Conservation (phyloP, 2,329 filamentous ascomycete genomes). For the Rutstroemia sp. region DNA sequence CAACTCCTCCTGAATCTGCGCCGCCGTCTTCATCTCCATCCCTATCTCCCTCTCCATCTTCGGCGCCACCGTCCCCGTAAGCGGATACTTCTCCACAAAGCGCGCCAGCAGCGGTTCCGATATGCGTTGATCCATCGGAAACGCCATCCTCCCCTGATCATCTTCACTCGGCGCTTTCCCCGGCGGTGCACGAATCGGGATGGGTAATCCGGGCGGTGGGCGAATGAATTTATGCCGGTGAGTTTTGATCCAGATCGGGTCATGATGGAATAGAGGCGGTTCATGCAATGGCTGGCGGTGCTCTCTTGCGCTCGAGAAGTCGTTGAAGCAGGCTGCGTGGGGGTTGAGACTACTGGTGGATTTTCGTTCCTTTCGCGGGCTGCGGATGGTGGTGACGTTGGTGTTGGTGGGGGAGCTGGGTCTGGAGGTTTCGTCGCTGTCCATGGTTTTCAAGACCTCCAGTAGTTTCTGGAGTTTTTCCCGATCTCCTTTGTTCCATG, state of each 20-base stretch:
- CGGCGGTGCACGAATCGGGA: not conserved
- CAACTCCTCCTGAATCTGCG: constrained; percentile 9
- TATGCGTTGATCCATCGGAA: constrained; percentile 18
- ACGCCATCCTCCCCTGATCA: constrained; percentile 19
- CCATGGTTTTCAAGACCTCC: constrained; percentile 15
- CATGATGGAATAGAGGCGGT: not conserved
- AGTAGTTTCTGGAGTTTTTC: constrained; percentile 16
- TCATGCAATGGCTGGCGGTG: not conserved
- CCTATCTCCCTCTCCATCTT: not conserved
- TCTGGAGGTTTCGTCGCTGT: not conserved
- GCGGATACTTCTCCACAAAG: constrained; percentile 26
- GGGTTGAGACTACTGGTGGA: constrained; percentile 15
- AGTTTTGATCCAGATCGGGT: constrained; percentile 1
- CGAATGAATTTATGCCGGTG: not conserved
- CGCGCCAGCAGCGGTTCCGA: constrained; percentile 19
- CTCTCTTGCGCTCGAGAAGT: constrained; percentile 6
- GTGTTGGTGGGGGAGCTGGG: not conserved
- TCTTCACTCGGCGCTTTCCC: constrained; percentile 6
- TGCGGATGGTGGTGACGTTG: not conserved
- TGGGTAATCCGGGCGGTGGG: not conserved
- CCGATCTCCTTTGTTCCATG: constrained; percentile 16
- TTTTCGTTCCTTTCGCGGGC: not conserved
- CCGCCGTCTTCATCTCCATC: not conserved
- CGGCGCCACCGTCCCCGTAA: constrained; percentile 22
- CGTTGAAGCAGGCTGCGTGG: constrained; percentile 13